phyloP scores from a whole-genome alignment of 345 rosid species.

The Hevea brasiliensis region DNA sequence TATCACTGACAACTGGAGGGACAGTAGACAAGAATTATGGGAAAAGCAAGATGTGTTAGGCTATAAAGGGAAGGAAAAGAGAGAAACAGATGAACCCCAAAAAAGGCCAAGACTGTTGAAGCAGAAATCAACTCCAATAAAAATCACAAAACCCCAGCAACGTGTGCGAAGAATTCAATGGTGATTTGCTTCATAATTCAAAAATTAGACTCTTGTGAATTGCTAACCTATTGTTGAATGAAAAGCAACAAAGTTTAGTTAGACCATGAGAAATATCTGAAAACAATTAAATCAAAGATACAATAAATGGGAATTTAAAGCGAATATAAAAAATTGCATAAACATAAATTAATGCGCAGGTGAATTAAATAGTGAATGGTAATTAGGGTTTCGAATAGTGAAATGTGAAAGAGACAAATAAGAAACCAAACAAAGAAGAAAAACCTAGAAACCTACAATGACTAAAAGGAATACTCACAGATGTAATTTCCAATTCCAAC shows the following conservation, averaged over 20 bases:
- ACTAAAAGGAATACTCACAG: constrained; percentile 28
- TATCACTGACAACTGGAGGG: constrained; percentile 19
- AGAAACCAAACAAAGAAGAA: constrained; percentile 40
- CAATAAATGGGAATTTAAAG: constrained; percentile 38
- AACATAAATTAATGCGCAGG: constrained; percentile 22
- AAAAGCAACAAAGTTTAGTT: constrained; percentile 42
- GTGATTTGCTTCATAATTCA: constrained; percentile 47
- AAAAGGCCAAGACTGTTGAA: constrained; percentile 39
- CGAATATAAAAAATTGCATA: constrained; percentile 17
- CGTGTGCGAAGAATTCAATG: constrained; percentile 45
- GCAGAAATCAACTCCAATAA: constrained; percentile 42
- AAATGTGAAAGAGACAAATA: constrained; percentile 44
- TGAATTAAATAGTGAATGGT: constrained; percentile 31
- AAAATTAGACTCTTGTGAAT: constrained; percentile 51
- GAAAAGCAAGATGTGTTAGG: constrained; percentile 30
- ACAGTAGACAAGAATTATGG: constrained; percentile 23
- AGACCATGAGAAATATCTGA: constrained; percentile 58
- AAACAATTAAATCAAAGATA: constrained; percentile 37
- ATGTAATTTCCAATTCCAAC: constrained; percentile 46
- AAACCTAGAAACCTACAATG: constrained; percentile 41
- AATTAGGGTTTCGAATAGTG: constrained; percentile 46
- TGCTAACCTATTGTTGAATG: constrained; percentile 42
- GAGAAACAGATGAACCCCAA: constrained; percentile 18
- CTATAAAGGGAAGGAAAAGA: constrained; percentile 24
- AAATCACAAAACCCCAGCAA: constrained; percentile 34